Evolutionary conservation across 148 eudicot genomes (phyloP).

Genomic region (Silene latifolia): DNA sequence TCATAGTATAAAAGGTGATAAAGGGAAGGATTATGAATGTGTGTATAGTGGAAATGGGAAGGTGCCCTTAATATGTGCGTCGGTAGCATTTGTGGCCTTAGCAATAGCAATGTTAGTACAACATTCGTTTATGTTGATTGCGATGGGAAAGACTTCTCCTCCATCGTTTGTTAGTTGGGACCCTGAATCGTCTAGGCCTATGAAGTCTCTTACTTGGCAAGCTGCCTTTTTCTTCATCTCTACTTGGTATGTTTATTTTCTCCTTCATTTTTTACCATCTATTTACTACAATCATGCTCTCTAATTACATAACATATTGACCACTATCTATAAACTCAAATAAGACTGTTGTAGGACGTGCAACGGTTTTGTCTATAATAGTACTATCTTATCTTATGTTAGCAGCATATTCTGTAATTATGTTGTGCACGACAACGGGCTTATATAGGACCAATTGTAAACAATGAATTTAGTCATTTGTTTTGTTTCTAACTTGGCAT

Average conservation of each 20-base stretch:
- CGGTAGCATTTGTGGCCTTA: slow-evolving; percentile 34
- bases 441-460: too few relatives aligned
- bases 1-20: neutral
- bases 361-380: too few relatives aligned
- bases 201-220: slow-evolving; percentile 62
- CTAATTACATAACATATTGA: too few relatives aligned
- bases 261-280: too few relatives aligned
- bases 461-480: too few relatives aligned
- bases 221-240: slow-evolving; percentile 79
- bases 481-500: too few relatives aligned
- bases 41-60: slow-evolving; percentile 40
- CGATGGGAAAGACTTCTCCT: slow-evolving; percentile 54
- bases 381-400: too few relatives aligned
- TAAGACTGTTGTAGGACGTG: too few relatives aligned
- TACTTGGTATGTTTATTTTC: slow-evolving; percentile 55
- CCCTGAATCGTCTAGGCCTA: slow-evolving; percentile 40
- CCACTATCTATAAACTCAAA: too few relatives aligned
- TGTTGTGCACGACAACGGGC: too few relatives aligned
- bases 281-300: too few relatives aligned
- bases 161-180: slow-evolving; percentile 55
- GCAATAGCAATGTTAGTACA: slow-evolving; percentile 47
- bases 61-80: slow-evolving; percentile 40
- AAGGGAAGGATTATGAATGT: slow-evolving; percentile 31
- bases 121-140: slow-evolving; percentile 51
- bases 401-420: too few relatives aligned